Conservation (phyloP, 345 rosid species). For the Combretum micranthum region DNA sequence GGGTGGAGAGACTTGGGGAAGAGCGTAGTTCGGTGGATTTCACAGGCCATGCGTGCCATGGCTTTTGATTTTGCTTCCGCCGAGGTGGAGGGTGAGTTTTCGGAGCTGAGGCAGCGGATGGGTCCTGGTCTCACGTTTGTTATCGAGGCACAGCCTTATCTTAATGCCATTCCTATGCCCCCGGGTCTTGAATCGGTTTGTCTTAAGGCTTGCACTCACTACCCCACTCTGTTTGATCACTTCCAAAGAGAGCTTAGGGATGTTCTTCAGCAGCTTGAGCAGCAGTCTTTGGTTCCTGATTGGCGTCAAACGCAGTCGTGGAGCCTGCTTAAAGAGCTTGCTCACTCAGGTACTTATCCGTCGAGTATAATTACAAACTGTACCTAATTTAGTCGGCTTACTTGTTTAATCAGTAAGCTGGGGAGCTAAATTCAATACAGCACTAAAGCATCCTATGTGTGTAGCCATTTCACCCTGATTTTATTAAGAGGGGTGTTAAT, state of each 20-base stretch:
- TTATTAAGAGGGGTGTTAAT: too few relatives aligned
- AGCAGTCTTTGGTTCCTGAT: constrained; percentile 35
- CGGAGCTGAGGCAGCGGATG: constrained; percentile 58
- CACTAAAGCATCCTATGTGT: too few relatives aligned
- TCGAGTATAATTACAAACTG: neutral
- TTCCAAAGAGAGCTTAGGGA: constrained; percentile 88
- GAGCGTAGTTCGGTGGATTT: constrained; percentile 69
- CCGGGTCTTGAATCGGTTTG: constrained; percentile 70
- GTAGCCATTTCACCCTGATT: too few relatives aligned
- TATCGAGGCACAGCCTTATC: constrained; percentile 80
- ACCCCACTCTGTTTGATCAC: constrained; percentile 84
- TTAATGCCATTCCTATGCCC: constrained; percentile 83
- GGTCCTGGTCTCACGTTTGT: constrained; percentile 92
- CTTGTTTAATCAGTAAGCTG: too few relatives aligned
- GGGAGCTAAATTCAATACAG: too few relatives aligned
- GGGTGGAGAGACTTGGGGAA: constrained; percentile 77
- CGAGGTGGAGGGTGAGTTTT: constrained; percentile 74
- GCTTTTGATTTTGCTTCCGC: constrained; percentile 67
- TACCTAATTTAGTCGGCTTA: too few relatives aligned
- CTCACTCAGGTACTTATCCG: constrained; percentile 55
- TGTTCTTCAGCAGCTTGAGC: constrained; percentile 62
- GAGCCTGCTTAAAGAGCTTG: constrained; percentile 92
- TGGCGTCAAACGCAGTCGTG: constrained; percentile 76
- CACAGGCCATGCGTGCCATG: constrained; percentile 82
- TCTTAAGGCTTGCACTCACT: constrained; percentile 82